Evolutionary conservation across 139 green algal genomes (phyloP).

Genomic region (Spirogloea muscicola): DNA sequence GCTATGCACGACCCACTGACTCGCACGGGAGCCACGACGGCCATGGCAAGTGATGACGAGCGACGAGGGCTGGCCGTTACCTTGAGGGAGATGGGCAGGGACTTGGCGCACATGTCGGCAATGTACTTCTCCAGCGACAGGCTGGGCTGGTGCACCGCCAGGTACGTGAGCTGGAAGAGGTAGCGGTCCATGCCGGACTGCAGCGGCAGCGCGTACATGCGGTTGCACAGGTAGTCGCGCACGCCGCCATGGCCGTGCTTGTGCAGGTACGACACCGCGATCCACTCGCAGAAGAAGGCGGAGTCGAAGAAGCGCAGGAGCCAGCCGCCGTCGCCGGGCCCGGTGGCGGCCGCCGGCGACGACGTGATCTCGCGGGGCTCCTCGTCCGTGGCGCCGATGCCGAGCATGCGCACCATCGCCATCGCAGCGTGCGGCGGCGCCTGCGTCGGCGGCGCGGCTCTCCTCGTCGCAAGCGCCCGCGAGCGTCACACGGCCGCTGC

Average conservation of each 20-base stretch:
- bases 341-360: background rate
- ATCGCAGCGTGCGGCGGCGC: no score
- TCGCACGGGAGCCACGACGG: no score
- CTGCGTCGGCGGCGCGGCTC: no score
- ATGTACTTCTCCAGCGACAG: constrained; percentile 71
- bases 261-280: constrained; percentile 80
- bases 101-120: constrained; percentile 71
- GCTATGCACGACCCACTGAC: no score
- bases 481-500: no score
- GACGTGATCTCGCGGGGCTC: constrained; percentile 17
- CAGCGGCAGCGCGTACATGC: constrained; percentile 75
- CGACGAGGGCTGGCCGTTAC: no score
- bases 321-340: constrained; percentile 46
- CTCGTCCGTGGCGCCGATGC: background rate
- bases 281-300: constrained; percentile 82
- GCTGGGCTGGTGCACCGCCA: constrained; percentile 62
- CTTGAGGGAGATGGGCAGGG: constrained; percentile 81
- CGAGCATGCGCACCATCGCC: background rate
- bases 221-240: constrained; percentile 86
- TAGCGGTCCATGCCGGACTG: constrained; percentile 73
- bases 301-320: constrained; percentile 81
- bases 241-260: constrained; percentile 62
- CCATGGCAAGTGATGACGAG: no score
- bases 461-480: no score
- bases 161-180: constrained; percentile 78